Evolutionary conservation across 2,329 filamentous ascomycete species (phyloP).

Genomic region (Leptographium lundbergii): DNA sequence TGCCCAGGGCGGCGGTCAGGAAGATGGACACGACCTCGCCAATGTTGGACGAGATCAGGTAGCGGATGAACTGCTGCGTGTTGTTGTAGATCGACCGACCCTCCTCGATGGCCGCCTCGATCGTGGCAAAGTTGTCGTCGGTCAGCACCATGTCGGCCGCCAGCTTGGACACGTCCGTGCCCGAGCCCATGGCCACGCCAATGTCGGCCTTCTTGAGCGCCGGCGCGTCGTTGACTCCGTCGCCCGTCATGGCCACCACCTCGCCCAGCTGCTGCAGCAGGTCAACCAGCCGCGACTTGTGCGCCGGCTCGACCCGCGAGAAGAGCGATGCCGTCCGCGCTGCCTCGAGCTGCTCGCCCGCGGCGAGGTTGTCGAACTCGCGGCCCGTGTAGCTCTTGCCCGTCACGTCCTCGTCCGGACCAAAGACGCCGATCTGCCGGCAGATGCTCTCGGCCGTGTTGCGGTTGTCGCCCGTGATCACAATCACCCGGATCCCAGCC

Average conservation of each 20-base stretch:
- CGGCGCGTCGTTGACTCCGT: slow-evolving; percentile 96
- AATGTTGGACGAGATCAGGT: slow-evolving; percentile 97
- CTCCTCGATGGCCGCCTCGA: slow-evolving; percentile 90
- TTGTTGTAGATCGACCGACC: slow-evolving; percentile 99
- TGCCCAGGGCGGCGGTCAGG: slow-evolving; percentile 86
- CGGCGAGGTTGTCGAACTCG: slow-evolving; percentile 78
- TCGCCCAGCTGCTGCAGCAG: slow-evolving; percentile 85
- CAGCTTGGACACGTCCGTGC: slow-evolving; percentile 92
- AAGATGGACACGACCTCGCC: slow-evolving; percentile 99
- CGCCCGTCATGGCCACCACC: slow-evolving; percentile 97
- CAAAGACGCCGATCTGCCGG: slow-evolving; percentile 91
- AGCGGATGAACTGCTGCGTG: slow-evolving; percentile 98
- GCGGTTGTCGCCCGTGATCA: slow-evolving; percentile 96
- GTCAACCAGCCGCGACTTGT: slow-evolving; percentile 97
- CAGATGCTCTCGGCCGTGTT: slow-evolving; percentile 98
- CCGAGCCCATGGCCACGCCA: slow-evolving; percentile 96
- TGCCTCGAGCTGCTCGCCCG: slow-evolving; percentile 68
- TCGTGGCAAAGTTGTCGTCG: slow-evolving; percentile 98
- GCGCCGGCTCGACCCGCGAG: slow-evolving; percentile 85
- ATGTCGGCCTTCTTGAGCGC: slow-evolving; percentile 98
- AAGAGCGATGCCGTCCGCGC: slow-evolving; percentile 82
- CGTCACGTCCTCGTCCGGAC: slow-evolving; percentile 58
- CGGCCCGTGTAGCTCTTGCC: slow-evolving; percentile 94
- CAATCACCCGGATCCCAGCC: slow-evolving; percentile 90
- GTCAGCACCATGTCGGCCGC: slow-evolving; percentile 97